Base-by-base conservation (phyloP, 225 moss, liverwort and hornwort genomes). In the Straminergon stramineum region DNA sequence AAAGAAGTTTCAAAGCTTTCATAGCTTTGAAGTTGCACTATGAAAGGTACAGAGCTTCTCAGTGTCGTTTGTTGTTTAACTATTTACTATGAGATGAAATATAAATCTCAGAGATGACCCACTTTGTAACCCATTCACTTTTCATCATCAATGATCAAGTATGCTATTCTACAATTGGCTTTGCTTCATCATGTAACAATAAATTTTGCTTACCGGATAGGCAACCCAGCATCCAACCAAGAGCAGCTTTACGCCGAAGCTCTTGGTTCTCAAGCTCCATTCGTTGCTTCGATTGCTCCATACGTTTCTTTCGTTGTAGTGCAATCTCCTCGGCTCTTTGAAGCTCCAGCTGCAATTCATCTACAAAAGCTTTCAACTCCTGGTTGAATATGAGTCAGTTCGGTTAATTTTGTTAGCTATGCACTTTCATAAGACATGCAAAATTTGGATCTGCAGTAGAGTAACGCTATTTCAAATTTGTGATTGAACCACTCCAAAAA, bases 181-280 rank as follows among this genome's bases (percentile, higher is more conserved):
- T 87, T 75, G 56, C 43, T 61, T 85, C 69, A 26, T n/a, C 60
- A 41, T 63, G n/a, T 64, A 83, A 73, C 74, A 64, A 55, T 26
- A 57, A n/a, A 41, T 60, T 56, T 16, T 81, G 87, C 84, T 66
- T 92, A 96, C 96, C 95, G 56, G 93, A 96, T 57, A 96, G 84
- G 82, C 94, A 95, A 66, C 96, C 96, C 70, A 96, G 62, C 94
- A 96, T 96, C 96, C 96, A 96, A 81, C 95, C 95, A 77, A 96
- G 93, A 70, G 93, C 91, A 81, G 95, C 92, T 94, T 96, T 95
- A 57, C 93, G 90, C 41, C 89, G 93, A 82, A 96, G 95, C 69
- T 92, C 94, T 75, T 90, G 88, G 75, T 95, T 96, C 88, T 95
- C 95, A 52, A 88, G 88, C 83, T 94, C 95, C 88, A 95, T 88